These are phyloP conservation scores for Kodamaea hsintzibuensis DNA, from an alignment of 805 yeast genomes.

Conservation along the genomic window DNA sequence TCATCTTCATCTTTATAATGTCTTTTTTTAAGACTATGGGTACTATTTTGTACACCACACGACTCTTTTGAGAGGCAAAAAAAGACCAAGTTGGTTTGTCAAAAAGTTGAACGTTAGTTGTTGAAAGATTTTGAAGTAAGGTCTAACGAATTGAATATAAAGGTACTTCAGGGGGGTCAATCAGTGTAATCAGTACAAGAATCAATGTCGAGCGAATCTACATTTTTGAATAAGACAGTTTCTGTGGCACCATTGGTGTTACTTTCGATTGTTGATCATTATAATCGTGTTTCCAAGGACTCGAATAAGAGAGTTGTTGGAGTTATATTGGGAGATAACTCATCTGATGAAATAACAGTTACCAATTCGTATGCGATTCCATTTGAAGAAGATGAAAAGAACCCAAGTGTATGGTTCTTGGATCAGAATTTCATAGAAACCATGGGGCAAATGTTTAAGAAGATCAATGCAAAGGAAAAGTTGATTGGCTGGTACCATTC, in stretches of 20 bases:
- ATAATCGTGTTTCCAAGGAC: constrained; percentile 76
- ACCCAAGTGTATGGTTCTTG: constrained; percentile 91
- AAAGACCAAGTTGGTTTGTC: not conserved
- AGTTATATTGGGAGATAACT: constrained; percentile 83
- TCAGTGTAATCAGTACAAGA: not conserved
- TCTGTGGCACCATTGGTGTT: constrained; percentile 95
- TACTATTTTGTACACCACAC: not conserved
- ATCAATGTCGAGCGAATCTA: constrained; percentile 34
- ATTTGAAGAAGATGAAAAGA: constrained; percentile 93
- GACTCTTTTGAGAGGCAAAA: constrained; percentile 11
- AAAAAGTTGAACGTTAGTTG: constrained; percentile 2
- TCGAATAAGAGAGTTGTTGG: constrained; percentile 86
- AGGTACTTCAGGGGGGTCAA: not conserved
- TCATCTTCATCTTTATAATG: not conserved
- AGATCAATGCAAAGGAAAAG: constrained; percentile 95
- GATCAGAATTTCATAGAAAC: constrained; percentile 95
- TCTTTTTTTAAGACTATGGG: no score
- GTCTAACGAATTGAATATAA: constrained; percentile 11
- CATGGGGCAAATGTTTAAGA: constrained; percentile 97
- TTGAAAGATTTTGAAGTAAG: not conserved
- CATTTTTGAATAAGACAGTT: constrained; percentile 56
- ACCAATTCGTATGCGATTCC: constrained; percentile 97
- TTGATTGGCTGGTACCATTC: constrained; percentile 99
- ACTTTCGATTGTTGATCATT: constrained; percentile 92
- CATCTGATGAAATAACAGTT: constrained; percentile 60